A percentile compares a stretch with the other conserved stretches of the same genome.
Evolutionary conservation across 805 yeast species (phyloP).

Genomic region (Suhomyces pyralidae): DNA sequence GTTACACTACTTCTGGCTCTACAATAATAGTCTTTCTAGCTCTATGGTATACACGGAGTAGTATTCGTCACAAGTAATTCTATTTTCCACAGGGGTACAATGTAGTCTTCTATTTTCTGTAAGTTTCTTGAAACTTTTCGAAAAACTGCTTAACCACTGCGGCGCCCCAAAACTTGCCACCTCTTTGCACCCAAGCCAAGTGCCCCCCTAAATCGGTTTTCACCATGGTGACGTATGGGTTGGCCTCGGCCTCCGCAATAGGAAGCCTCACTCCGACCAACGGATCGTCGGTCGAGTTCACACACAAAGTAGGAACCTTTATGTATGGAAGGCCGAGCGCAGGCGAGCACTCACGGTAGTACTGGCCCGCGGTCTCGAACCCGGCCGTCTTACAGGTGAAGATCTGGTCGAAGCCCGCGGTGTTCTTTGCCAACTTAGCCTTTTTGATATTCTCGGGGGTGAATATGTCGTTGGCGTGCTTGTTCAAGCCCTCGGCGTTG

Average conservation of each 20-base stretch:
- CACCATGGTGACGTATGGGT: conserved; percentile 59
- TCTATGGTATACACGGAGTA: no score
- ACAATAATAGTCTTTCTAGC: no score
- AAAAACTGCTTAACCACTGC: conserved; percentile 36
- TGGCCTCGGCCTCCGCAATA: conserved; percentile 42
- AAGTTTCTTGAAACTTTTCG: conserved; percentile 14
- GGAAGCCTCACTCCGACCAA: conserved; percentile 61
- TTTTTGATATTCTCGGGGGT: conserved; percentile 19
- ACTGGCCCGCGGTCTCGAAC: conserved; percentile 58
- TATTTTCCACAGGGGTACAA: no score
- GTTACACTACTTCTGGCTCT: no score
- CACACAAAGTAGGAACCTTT: conserved; percentile 59
- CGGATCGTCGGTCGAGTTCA: conserved; percentile 76
- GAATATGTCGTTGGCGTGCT: conserved; percentile 26
- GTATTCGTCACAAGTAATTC: no score
- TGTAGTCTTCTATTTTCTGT: not conserved
- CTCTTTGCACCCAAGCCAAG: conserved; percentile 67
- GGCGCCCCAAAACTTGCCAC: conserved; percentile 63
- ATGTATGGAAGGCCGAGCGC: conserved; percentile 47
- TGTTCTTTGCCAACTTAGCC: conserved; percentile 21
- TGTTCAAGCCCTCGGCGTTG: conserved; percentile 32
- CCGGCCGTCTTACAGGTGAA: conserved; percentile 69
- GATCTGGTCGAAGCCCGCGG: conserved; percentile 59
- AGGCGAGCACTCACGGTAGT: conserved; percentile 64
- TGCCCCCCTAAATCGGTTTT: conserved; percentile 77